Percentiles rank a stretch among this genome's conserved stretches.
Evolutionary conservation across 2,329 filamentous ascomycete species (phyloP).

Genomic region (Thelonectria blattea): DNA sequence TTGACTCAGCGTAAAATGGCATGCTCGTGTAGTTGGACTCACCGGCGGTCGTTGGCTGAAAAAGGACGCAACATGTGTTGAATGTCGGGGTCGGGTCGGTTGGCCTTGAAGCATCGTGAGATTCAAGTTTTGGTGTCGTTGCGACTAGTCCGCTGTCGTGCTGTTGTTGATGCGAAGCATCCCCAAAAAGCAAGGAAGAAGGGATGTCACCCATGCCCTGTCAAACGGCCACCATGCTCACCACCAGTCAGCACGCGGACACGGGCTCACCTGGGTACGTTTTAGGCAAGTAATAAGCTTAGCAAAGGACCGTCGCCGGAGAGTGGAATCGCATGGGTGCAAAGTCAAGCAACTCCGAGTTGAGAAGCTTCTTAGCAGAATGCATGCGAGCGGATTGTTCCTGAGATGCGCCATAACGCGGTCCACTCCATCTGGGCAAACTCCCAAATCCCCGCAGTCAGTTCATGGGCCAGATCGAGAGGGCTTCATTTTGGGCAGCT

Average conservation of each 20-base stretch:
- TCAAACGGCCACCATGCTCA: background rate
- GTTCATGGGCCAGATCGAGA: conserved; percentile 26
- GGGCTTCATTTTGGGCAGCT: conserved; percentile 14
- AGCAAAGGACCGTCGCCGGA: conserved; percentile 8
- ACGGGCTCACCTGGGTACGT: background rate
- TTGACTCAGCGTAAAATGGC: background rate
- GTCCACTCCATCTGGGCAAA: conserved; percentile 25
- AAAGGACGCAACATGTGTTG: background rate
- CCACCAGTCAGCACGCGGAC: background rate
- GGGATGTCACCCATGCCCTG: conserved; percentile 14
- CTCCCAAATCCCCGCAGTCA: conserved; percentile 32
- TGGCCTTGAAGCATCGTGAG: conserved; percentile 17
- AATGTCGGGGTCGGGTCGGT: background rate
- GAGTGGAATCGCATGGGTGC: conserved; percentile 13
- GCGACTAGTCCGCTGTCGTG: background rate
- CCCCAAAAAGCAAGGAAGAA: conserved; percentile 7
- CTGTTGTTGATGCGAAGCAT: conserved; percentile 6
- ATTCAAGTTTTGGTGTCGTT: conserved; percentile 17
- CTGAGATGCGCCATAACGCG: conserved; percentile 31
- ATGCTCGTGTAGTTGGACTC: background rate
- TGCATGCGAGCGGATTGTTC: conserved; percentile 34
- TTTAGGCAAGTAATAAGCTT: conserved; percentile 14
- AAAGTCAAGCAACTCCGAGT: background rate
- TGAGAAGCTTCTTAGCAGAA: conserved; percentile 12
- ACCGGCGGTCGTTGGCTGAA: background rate